These are phyloP conservation scores for Ceratocystis harringtonii DNA, from an alignment of 2,329 filamentous ascomycete genomes.

Conservation along the genomic window DNA sequence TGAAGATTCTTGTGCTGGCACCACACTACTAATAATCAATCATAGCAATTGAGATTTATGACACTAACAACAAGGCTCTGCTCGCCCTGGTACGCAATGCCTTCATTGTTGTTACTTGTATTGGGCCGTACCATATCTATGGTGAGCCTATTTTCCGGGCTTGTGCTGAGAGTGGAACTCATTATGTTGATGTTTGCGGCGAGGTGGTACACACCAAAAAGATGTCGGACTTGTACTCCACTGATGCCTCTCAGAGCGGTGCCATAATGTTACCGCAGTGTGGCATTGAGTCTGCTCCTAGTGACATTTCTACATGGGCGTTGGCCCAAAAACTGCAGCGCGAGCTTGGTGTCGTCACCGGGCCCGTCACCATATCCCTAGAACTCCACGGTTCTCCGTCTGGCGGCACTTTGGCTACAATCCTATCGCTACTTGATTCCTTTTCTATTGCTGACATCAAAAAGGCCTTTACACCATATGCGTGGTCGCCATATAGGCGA, in stretches of 20 bases:
- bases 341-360: slow-evolving; percentile 34
- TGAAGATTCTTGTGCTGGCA: background rate
- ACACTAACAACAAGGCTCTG: slow-evolving; percentile 32
- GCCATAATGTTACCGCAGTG: slow-evolving; percentile 47
- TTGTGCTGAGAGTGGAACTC: slow-evolving; percentile 46
- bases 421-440: slow-evolving; percentile 42
- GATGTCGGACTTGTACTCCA: slow-evolving; percentile 47
- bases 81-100: slow-evolving; percentile 39
- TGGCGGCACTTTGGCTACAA: slow-evolving; percentile 54
- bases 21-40: background rate
- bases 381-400: slow-evolving; percentile 37
- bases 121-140: slow-evolving; percentile 43
- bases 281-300: slow-evolving; percentile 46
- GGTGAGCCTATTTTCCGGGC: slow-evolving; percentile 46
- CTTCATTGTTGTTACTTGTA: slow-evolving; percentile 40
- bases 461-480: slow-evolving; percentile 35
- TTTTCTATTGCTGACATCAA: slow-evolving; percentile 35
- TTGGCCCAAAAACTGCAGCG: slow-evolving; percentile 37
- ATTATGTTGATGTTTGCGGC: slow-evolving; percentile 50
- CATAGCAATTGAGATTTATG: slow-evolving; percentile 38
- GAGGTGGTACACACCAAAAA: slow-evolving; percentile 41
- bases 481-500: slow-evolving; percentile 41
- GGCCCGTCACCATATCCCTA: slow-evolving; percentile 39
- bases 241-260: slow-evolving; percentile 36
- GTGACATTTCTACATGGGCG: slow-evolving; percentile 43